Conservation (phyloP, 1,284 basidiomycete species). For the Austroboletus niveus region DNA sequence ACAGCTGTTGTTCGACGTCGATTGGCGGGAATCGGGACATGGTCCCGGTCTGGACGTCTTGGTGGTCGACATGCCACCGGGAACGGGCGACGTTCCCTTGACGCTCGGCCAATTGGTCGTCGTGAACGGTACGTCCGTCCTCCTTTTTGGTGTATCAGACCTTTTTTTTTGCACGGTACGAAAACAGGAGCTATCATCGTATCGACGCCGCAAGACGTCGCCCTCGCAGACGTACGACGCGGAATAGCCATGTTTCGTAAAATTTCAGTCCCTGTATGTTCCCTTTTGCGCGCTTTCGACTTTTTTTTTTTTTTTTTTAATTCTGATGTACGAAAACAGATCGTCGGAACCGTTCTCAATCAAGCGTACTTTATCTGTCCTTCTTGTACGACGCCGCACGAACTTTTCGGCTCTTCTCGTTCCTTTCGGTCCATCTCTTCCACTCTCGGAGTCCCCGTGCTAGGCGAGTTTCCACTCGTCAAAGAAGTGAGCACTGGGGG, state of each 20-base stretch:
- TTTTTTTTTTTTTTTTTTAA: background rate
- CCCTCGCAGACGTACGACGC: slow-evolving; percentile 89
- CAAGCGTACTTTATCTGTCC: slow-evolving; percentile 89
- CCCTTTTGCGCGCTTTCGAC: background rate
- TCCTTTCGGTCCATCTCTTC: slow-evolving; percentile 66
- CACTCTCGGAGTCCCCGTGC: slow-evolving; percentile 61
- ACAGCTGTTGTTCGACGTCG: slow-evolving; percentile 94
- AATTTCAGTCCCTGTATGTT: slow-evolving; percentile 76
- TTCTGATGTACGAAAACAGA: slow-evolving; percentile 46
- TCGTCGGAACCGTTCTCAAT: slow-evolving; percentile 88
- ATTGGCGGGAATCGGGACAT: slow-evolving; percentile 64
- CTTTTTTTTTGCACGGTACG: background rate
- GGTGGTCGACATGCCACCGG: slow-evolving; percentile 96
- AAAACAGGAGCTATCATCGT: slow-evolving; percentile 77
- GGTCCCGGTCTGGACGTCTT: slow-evolving; percentile 74
- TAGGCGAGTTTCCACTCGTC: slow-evolving; percentile 87
- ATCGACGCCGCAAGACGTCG: slow-evolving; percentile 95
- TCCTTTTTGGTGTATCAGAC: no score
- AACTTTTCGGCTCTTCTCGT: slow-evolving; percentile 77
- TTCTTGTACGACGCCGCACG: slow-evolving; percentile 67
- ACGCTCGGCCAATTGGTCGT: slow-evolving; percentile 89
- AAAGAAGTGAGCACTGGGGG: slow-evolving; percentile 74
- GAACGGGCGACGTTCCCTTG: slow-evolving; percentile 94
- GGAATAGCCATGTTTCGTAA: slow-evolving; percentile 95
- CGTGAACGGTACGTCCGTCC: slow-evolving; percentile 64